These are phyloP conservation scores for Solanum okadae DNA, from an alignment of 257 asterid genomes.

Conservation along the genomic window DNA sequence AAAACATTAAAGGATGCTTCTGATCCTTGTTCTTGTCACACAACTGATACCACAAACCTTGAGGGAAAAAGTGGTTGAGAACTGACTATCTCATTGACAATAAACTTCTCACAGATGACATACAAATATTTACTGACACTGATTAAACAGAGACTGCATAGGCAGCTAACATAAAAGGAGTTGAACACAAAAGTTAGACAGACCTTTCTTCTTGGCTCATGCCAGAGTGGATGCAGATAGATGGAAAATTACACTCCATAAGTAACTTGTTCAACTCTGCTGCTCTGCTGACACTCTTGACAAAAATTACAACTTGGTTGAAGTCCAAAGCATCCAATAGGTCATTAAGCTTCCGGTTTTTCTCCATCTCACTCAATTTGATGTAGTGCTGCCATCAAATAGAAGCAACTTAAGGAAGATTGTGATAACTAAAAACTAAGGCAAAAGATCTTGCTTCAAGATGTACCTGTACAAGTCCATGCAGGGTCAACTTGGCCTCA, in stretches of 20 bases:
- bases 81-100: neutral
- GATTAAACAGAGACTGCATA: neutral
- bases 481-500: conserved; percentile 96
- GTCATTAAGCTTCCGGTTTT: conserved; percentile 84
- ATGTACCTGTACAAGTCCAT: conserved; percentile 88
- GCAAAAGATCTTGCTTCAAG: conserved; percentile 27
- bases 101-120: neutral
- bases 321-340: conserved; percentile 88
- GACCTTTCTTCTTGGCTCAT: conserved; percentile 96
- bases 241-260: conserved; percentile 84
- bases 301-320: conserved; percentile 88
- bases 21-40: neutral
- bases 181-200: neutral
- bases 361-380: conserved; percentile 85
- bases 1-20: neutral
- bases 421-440: neutral
- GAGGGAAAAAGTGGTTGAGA: neutral
- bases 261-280: conserved; percentile 91
- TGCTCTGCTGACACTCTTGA: conserved; percentile 81
- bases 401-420: neutral
- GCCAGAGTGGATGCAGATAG: conserved; percentile 93
- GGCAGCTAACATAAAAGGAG: neutral
- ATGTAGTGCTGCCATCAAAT: conserved; percentile 69
- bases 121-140: neutral
- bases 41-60: neutral